Percentiles rank a stretch among this genome's conserved stretches.
Evolutionary conservation across 148 eudicot species (phyloP).

Genomic region (Rhododendron ferrugineum): DNA sequence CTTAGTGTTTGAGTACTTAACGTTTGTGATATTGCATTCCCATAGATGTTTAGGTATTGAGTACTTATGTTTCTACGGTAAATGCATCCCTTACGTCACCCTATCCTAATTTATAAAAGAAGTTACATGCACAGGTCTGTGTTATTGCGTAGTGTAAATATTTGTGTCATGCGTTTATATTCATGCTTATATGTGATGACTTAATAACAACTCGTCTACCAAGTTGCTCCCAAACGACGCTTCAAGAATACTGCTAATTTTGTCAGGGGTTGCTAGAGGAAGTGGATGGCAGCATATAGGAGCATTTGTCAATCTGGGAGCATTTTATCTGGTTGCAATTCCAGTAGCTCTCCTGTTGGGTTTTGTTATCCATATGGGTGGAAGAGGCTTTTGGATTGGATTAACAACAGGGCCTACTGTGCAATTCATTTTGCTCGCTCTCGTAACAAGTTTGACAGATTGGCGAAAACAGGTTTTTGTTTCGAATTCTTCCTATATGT

Average conservation of each 20-base stretch:
- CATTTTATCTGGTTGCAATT: conserved; percentile 32
- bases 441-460: conserved; percentile 19
- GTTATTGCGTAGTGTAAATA: not conserved
- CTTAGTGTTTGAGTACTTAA: no score
- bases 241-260: not conserved
- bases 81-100: no score
- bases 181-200: no score
- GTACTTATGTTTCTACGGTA: no score
- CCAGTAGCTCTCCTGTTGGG: conserved; percentile 31
- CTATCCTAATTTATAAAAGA: not conserved
- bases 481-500: conserved; percentile 6
- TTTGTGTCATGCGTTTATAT: not conserved
- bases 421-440: conserved; percentile 20
- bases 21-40: no score
- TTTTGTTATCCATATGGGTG: conserved; percentile 25
- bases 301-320: conserved; percentile 38
- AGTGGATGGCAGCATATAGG: conserved; percentile 49
- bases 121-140: not conserved
- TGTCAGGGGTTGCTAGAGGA: conserved; percentile 25
- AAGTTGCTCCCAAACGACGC: not conserved
- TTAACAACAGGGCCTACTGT: conserved; percentile 24
- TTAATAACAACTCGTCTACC: not conserved
- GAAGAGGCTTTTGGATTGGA: conserved; percentile 42
- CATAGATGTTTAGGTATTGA: no score
- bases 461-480: conserved; percentile 12